Percentiles rank a stretch among this genome's conserved stretches.
These are phyloP conservation scores for Saccharum officinarum DNA, from an alignment of 176 grass and related monocot species.

Conservation along the genomic window DNA sequence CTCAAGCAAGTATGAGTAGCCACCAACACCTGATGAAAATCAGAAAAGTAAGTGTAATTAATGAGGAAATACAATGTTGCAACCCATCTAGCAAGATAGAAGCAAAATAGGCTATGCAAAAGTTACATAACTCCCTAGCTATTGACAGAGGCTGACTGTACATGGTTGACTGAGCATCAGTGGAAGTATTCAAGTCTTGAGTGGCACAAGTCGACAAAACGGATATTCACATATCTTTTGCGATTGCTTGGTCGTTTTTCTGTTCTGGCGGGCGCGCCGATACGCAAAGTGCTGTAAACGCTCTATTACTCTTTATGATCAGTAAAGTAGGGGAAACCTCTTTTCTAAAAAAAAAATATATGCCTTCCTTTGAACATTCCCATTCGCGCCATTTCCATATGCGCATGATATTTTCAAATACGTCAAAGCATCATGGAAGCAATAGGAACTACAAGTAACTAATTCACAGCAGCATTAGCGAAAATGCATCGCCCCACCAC, in stretches of 20 bases:
- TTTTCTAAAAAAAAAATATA: no score
- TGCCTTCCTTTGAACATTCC: background rate
- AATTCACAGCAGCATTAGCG: background rate
- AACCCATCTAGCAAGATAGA: background rate
- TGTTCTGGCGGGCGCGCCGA: no score
- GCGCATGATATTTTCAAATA: background rate
- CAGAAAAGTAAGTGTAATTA: slow-evolving; percentile 11
- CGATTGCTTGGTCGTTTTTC: no score
- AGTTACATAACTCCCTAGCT: background rate
- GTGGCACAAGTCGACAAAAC: background rate
- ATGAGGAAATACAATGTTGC: background rate
- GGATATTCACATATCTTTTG: background rate
- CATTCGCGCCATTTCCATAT: background rate
- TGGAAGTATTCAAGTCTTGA: background rate
- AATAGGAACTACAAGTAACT: background rate
- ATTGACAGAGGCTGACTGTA: background rate
- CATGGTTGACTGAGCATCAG: background rate
- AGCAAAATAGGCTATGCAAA: background rate
- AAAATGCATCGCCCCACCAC: background rate
- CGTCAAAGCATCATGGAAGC: background rate
- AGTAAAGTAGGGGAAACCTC: no score
- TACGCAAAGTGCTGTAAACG: no score
- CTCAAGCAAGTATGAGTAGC: slow-evolving; percentile 95
- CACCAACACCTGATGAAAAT: slow-evolving; percentile 76
- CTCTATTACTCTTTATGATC: no score